Percentiles rank a stretch among this genome's conserved stretches.
phyloP scores from a whole-genome alignment of 2,329 filamentous ascomycete genomes.

The Fusarium begoniae region DNA sequence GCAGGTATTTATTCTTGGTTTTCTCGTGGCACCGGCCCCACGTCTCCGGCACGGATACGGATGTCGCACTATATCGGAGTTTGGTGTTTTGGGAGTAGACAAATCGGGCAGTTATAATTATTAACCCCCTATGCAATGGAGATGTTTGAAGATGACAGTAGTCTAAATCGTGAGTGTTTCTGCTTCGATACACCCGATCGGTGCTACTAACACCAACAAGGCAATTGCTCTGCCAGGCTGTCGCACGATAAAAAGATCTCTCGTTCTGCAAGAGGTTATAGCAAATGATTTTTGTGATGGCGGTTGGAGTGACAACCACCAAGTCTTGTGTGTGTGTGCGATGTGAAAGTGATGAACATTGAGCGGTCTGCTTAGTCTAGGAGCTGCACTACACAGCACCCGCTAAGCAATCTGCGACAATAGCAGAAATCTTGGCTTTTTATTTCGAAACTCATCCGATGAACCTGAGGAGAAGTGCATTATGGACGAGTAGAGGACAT shows the following conservation, averaged over 20 bases:
- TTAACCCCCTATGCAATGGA: background rate
- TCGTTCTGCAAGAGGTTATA: background rate
- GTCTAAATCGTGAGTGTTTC: background rate
- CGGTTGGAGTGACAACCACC: constrained; percentile 5
- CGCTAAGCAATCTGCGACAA: constrained; percentile 27
- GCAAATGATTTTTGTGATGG: background rate
- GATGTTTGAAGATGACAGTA: background rate
- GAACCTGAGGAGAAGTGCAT: background rate
- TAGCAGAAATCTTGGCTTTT: constrained; percentile 23
- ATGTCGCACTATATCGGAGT: background rate
- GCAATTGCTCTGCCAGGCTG: background rate
- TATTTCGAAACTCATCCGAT: constrained; percentile 7
- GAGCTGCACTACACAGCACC: background rate
- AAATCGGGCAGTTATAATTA: background rate
- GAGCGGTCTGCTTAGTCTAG: constrained; percentile 19
- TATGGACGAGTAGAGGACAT: background rate
- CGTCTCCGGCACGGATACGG: constrained; percentile 16
- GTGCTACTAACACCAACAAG: background rate
- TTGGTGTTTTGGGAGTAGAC: background rate
- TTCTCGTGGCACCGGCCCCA: constrained; percentile 12
- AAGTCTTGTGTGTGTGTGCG: background rate
- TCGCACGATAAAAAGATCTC: background rate
- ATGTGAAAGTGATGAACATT: background rate
- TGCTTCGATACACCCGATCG: background rate
- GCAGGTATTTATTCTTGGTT: background rate